Evolutionary conservation across 257 asterid genomes (phyloP), one percentile per base, ranked within the genome.

Genomic region (Petunia axillaris): DNA sequence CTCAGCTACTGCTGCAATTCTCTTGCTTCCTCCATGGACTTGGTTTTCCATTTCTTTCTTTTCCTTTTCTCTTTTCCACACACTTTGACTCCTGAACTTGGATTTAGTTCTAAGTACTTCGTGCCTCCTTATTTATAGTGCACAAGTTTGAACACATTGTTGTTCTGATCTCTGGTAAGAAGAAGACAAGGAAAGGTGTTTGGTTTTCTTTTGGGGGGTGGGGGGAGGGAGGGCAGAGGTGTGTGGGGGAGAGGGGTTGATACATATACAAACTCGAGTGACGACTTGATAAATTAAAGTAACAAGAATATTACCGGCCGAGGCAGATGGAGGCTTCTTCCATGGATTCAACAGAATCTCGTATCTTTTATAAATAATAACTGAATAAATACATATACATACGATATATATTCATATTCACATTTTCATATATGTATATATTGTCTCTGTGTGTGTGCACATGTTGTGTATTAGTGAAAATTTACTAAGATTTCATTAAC

Each of bases 41-140:
- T 74, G 87, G 41, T 83, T 87, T 58, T 76, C 91, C 97, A 91
- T 90, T 10, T 48, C n/a, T 52, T 40, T 63, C 8, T 75, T 39
- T n/a, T 16, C 8, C 14, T 25, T 79, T 8, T 6, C 14, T 8
- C 7, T 35, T 37, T 15, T 6, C 37, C 38, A 11, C 64, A 41
- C 11, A 25, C 15, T 80, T 80, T 41, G 38, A 39, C 35, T 60
- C 0, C 46, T 63, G 43, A 15, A 59, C 6, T 41, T 41, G 48
- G 10, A 4, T 44, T 25, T 25, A 63, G 25, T 43, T 43, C 5
- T 1, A n/a, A 44, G 4, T 38, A 53, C 46, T 55, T 39, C 0
- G 4, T 55, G 10, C 55, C 14, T 76, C 1, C 53, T 14, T 76
- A 76, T 76, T 53, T 76, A 76, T 76, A 76, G 41, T 25, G 77